A percentile compares a stretch with the other conserved stretches of the same genome.
Evolutionary conservation across 1,139 yeast species (phyloP).

Genomic region (Candida tetrigidarum): DNA sequence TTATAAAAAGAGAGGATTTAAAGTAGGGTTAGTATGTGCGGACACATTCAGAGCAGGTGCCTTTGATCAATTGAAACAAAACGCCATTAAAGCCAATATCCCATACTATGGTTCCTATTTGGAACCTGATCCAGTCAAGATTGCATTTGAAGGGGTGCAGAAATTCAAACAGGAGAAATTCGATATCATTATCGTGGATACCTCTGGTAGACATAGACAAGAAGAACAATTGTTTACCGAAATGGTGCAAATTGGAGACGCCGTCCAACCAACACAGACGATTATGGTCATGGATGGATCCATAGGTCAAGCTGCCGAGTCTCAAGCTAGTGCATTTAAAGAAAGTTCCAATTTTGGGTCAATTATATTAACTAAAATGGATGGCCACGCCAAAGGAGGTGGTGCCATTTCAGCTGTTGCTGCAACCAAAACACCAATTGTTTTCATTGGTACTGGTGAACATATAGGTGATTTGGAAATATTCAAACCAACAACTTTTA

Average conservation of each 20-base stretch:
- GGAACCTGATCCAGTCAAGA: constrained; percentile 94
- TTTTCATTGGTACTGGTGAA: constrained; percentile 98
- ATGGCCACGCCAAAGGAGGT: constrained; percentile 99
- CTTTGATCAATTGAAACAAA: constrained; percentile 96
- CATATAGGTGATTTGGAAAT: constrained; percentile 93
- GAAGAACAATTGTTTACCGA: constrained; percentile 91
- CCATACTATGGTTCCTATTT: constrained; percentile 96
- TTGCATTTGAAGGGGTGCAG: constrained; percentile 89
- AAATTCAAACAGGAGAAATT: constrained; percentile 91
- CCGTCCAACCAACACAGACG: constrained; percentile 89
- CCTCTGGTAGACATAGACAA: constrained; percentile 98
- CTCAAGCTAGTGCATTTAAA: constrained; percentile 93
- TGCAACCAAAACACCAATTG: constrained; percentile 95
- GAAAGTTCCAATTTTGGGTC: constrained; percentile 95
- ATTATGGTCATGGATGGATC: constrained; percentile 98
- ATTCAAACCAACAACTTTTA: constrained; percentile 87
- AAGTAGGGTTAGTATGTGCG: constrained; percentile 97
- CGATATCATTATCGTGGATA: constrained; percentile 93
- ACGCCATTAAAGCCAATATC: constrained; percentile 92
- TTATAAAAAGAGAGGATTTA: constrained; percentile 91
- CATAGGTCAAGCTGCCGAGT: constrained; percentile 98
- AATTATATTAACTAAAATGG: constrained; percentile 94
- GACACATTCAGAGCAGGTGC: constrained; percentile 99
- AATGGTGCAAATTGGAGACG: constrained; percentile 90
- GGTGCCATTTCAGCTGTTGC: constrained; percentile 99